phyloP scores from a whole-genome alignment of 345 rosid genomes.

The Eucalyptus cloeziana region DNA sequence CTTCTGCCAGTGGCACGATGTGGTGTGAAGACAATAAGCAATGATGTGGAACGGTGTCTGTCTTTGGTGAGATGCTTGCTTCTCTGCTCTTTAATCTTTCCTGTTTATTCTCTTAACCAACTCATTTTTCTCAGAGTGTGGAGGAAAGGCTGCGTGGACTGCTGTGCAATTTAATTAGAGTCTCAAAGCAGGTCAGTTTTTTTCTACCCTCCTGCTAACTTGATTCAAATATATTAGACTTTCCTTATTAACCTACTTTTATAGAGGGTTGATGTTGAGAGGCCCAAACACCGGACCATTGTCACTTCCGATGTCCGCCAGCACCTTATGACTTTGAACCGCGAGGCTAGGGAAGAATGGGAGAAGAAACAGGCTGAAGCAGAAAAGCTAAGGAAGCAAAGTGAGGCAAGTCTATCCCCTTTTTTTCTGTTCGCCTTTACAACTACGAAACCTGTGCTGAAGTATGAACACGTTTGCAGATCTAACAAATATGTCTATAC shows the following conservation, averaged over 20 bases:
- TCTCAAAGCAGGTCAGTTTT: constrained; percentile 74
- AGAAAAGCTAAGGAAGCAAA: constrained; percentile 76
- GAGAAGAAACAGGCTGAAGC: constrained; percentile 85
- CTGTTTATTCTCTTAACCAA: not conserved
- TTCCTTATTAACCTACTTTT: constrained; percentile 5
- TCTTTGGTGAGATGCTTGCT: constrained; percentile 65
- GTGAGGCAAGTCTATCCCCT: constrained; percentile 28
- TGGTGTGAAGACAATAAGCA: constrained; percentile 66
- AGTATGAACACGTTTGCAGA: not conserved
- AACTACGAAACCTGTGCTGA: not conserved
- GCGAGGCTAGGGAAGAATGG: constrained; percentile 79
- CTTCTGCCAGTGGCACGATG: constrained; percentile 59
- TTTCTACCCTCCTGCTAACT: not conserved
- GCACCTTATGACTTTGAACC: constrained; percentile 64
- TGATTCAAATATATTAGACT: not conserved
- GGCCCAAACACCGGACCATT: constrained; percentile 55
- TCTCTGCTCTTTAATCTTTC: not conserved
- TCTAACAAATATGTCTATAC: not conserved
- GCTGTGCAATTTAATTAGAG: constrained; percentile 57
- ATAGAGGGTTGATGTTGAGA: constrained; percentile 83
- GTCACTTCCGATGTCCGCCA: constrained; percentile 76
- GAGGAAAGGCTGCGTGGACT: constrained; percentile 97
- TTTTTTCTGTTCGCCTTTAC: not conserved
- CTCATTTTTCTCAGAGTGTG: constrained; percentile 45
- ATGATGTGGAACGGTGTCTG: constrained; percentile 83